Conservation (phyloP, 257 asterid species). For the Paulownia fortunei region DNA sequence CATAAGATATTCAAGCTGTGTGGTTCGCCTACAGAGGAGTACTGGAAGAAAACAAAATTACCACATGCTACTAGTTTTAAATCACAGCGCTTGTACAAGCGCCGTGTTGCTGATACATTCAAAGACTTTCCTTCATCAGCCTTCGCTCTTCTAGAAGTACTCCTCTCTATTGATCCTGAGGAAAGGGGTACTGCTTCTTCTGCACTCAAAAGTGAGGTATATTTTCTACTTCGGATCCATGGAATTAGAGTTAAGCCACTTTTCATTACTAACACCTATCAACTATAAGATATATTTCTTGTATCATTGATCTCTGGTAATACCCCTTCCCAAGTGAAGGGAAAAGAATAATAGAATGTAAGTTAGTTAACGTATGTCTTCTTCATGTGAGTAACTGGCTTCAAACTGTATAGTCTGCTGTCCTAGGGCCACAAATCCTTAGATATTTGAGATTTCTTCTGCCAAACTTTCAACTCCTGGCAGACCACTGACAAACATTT, state of each 20-base stretch:
- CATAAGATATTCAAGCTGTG: conserved; percentile 96
- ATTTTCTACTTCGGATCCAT: background rate
- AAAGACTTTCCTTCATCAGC: conserved; percentile 80
- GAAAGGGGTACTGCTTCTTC: conserved; percentile 79
- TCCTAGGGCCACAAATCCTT: too few relatives aligned
- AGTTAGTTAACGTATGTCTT: too few relatives aligned
- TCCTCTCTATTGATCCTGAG: conserved; percentile 89
- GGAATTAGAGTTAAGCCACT: too few relatives aligned
- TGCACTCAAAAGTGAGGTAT: conserved; percentile 81
- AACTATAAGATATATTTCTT: background rate
- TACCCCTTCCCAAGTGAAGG: too few relatives aligned
- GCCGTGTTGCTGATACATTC: conserved; percentile 70
- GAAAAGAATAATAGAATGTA: too few relatives aligned
- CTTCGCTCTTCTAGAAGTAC: conserved; percentile 67
- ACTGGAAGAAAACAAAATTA: conserved; percentile 70
- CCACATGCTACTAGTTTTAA: conserved; percentile 85
- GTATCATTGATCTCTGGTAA: background rate
- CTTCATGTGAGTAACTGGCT: too few relatives aligned
- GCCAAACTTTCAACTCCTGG: too few relatives aligned
- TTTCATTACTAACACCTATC: too few relatives aligned
- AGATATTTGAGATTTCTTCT: too few relatives aligned
- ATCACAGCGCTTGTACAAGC: conserved; percentile 65
- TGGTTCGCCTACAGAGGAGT: conserved; percentile 87
- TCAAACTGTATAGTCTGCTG: too few relatives aligned
- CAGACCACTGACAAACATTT: too few relatives aligned